phyloP scores from a whole-genome alignment of 495 filamentous ascomycete species.

The Podospora fimiseda region DNA sequence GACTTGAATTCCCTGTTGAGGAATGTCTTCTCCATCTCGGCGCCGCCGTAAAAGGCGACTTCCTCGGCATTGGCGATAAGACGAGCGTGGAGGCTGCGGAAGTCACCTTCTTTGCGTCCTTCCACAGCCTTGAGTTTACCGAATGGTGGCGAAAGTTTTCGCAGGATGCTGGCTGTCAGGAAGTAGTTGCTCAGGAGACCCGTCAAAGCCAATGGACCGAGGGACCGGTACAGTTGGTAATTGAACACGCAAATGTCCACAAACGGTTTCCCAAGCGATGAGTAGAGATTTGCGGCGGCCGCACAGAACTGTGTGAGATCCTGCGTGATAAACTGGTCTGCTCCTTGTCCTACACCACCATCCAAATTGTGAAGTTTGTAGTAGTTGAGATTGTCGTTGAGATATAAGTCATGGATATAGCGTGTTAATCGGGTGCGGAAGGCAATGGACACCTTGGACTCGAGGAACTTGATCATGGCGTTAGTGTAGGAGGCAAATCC shows the following conservation, averaged over 20 bases:
- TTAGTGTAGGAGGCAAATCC: conserved; percentile 85
- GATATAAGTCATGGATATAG: conserved; percentile 96
- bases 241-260: conserved; percentile 96
- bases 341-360: conserved; percentile 82
- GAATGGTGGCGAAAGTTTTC: conserved; percentile 85
- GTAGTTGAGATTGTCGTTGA: conserved; percentile 89
- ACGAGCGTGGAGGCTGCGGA: conserved; percentile 80
- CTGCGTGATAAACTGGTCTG: conserved; percentile 97
- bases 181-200: conserved; percentile 90
- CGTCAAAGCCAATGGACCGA: conserved; percentile 81
- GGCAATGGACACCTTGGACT: conserved; percentile 95
- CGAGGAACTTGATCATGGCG: conserved; percentile 96
- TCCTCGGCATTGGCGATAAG: conserved; percentile 97
- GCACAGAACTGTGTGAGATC: conserved; percentile 93
- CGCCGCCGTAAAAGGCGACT: conserved; percentile 96
- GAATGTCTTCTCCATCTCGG: conserved; percentile 85
- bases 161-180: conserved; percentile 79
- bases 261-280: conserved; percentile 90
- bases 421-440: conserved; percentile 93
- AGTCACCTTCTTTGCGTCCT: conserved; percentile 88
- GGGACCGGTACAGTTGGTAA: conserved; percentile 87
- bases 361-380: conserved; percentile 95
- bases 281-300: conserved; percentile 88
- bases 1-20: conserved; percentile 85
- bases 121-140: conserved; percentile 94